A percentile compares a stretch with the other conserved stretches of the same genome.
These are phyloP conservation scores for Erythrophleum ivorense DNA, from an alignment of 331 rosid genomes.

Conservation along the genomic window DNA sequence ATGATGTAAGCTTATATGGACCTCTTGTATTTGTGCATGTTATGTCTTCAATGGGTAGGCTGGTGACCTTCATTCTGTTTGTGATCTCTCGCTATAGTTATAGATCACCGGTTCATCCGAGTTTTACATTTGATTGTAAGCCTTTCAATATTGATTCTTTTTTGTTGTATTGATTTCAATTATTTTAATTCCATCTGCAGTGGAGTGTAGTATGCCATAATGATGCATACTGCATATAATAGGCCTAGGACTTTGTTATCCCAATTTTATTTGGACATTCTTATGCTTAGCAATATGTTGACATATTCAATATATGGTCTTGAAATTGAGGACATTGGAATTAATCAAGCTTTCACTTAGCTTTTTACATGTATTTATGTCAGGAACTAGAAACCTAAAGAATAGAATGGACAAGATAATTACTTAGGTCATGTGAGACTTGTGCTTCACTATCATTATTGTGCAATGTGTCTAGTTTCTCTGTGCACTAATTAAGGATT, in stretches of 20 bases:
- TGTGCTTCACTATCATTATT: background rate
- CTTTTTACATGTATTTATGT: background rate
- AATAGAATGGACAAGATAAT: background rate
- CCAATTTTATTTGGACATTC: background rate
- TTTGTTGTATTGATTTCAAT: background rate
- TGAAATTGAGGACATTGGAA: background rate
- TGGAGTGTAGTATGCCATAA: constrained; percentile 14
- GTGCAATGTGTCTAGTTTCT: background rate
- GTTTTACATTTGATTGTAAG: constrained; percentile 9
- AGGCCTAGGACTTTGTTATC: constrained; percentile 9
- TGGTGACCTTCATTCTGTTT: constrained; percentile 13
- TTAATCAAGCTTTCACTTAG: constrained; percentile 3
- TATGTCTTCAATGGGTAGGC: constrained; percentile 29
- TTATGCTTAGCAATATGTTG: background rate
- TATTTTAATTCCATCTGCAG: background rate
- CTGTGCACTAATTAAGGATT: background rate
- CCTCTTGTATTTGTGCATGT: constrained; percentile 29
- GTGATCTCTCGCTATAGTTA: background rate
- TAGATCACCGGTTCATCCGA: constrained; percentile 10
- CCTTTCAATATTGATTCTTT: background rate
- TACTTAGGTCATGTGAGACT: constrained; percentile 1
- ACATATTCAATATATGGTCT: constrained; percentile 11
- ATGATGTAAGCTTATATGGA: constrained; percentile 70
- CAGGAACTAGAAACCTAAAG: constrained; percentile 1
- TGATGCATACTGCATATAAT: background rate